Percentiles rank a stretch among this genome's conserved stretches.
These are phyloP conservation scores for Sugiyamaella neomexicana DNA, from an alignment of 1,139 yeast species.

Conservation along the genomic window DNA sequence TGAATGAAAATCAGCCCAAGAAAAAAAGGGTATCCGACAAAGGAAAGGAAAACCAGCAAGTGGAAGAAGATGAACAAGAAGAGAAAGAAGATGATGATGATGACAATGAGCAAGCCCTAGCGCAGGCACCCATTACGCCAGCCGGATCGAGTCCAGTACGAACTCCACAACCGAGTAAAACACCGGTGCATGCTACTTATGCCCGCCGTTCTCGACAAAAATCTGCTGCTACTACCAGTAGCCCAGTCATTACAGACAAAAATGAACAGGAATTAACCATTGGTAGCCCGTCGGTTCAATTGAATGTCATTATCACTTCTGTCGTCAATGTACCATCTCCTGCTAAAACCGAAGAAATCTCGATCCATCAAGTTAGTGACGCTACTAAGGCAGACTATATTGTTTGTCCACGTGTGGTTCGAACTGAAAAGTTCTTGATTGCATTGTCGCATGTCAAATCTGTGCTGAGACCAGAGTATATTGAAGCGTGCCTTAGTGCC, in stretches of 20 bases:
- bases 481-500: slow-evolving; percentile 31
- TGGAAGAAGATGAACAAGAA: background rate
- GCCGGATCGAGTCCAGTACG: background rate
- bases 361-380: slow-evolving; percentile 37
- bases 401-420: slow-evolving; percentile 71
- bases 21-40: slow-evolving; percentile 1
- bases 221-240: background rate
- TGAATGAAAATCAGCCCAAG: slow-evolving; percentile 10
- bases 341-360: slow-evolving; percentile 24
- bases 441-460: slow-evolving; percentile 45
- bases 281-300: slow-evolving; percentile 23
- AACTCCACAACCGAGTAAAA: background rate
- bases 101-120: too few species aligned
- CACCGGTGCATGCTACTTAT: background rate
- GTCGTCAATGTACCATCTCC: background rate
- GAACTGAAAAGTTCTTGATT: slow-evolving; percentile 82
- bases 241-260: background rate
- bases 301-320: slow-evolving; percentile 30
- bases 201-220: background rate
- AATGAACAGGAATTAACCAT: background rate
- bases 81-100: too few species aligned
- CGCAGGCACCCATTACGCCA: background rate
- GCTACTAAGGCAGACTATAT: slow-evolving; percentile 38
- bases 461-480: slow-evolving; percentile 42
- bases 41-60: background rate